These are phyloP conservation scores for Colletotrichum tabaci DNA, from an alignment of 2,329 filamentous ascomycete genomes.

Conservation along the genomic window DNA sequence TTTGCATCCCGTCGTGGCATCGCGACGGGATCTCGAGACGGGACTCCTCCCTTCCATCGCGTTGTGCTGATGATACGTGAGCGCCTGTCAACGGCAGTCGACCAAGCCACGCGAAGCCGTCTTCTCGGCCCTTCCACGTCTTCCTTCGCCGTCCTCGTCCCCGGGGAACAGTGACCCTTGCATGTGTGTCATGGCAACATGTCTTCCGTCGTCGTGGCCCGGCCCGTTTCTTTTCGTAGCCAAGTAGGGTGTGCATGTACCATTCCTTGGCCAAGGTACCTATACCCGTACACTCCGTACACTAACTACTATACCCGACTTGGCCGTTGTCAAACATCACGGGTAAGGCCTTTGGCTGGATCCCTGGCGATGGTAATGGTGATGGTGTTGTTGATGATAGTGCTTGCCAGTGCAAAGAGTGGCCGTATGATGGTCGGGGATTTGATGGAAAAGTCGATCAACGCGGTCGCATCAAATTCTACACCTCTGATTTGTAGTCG, in stretches of 20 bases:
- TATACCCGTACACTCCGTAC: too few relatives aligned
- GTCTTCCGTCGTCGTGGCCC: constrained; percentile 8
- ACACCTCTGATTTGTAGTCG: not conserved
- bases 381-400: constrained; percentile 27
- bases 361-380: not conserved
- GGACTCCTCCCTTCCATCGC: constrained; percentile 14
- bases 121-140: constrained; percentile 36
- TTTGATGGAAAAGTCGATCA: constrained; percentile 3
- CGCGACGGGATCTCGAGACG: constrained; percentile 3
- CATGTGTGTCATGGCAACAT: constrained; percentile 18
- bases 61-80: constrained; percentile 18
- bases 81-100: constrained; percentile 15
- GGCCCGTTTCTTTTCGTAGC: constrained; percentile 26
- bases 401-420: constrained; percentile 22
- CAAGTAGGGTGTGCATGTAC: not conserved
- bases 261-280: not conserved
- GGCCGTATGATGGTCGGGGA: constrained; percentile 25
- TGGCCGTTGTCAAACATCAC: not conserved
- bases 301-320: too few relatives aligned
- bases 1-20: not conserved
- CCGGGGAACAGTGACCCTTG: not conserved
- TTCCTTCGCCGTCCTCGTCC: constrained; percentile 6
- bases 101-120: constrained; percentile 20
- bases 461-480: constrained; percentile 1
- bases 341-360: constrained; percentile 15